Conservation (phyloP, 345 rosid genomes). For the Eutrema heterophyllum region DNA sequence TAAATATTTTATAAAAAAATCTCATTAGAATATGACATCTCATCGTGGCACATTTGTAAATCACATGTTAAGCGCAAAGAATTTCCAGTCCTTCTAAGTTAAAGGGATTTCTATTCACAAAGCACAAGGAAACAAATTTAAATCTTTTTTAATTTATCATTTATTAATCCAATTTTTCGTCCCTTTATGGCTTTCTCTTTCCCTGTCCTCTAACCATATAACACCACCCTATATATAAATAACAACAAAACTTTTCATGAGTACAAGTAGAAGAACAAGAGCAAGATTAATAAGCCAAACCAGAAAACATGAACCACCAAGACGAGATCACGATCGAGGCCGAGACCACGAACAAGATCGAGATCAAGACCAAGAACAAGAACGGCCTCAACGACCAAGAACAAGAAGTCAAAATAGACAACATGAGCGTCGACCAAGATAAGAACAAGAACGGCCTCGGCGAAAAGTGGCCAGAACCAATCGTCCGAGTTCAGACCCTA, state of each 20-base stretch:
- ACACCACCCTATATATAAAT: neutral
- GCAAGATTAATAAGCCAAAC: neutral
- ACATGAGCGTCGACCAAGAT: neutral
- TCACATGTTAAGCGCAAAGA: no score
- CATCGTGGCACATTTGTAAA: no score
- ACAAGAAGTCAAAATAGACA: slow-evolving; percentile 5
- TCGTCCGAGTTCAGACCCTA: slow-evolving; percentile 84
- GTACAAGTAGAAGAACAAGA: neutral
- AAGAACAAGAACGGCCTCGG: neutral
- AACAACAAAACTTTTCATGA: slow-evolving; percentile 4
- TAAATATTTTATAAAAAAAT: no score
- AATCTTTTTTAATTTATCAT: neutral
- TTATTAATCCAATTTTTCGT: neutral
- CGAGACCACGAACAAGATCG: neutral
- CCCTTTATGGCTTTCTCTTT: neutral
- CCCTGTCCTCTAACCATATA: neutral
- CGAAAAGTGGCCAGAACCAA: slow-evolving; percentile 91
- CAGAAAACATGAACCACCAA: neutral
- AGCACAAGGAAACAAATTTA: neutral
- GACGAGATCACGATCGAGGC: slow-evolving; percentile 2
- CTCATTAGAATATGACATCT: no score
- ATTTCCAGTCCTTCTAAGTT: no score
- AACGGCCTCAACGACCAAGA: slow-evolving; percentile 9
- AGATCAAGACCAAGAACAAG: neutral
- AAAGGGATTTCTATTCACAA: no score